A percentile compares a stretch with the other conserved stretches of the same genome.
Conservation (phyloP, 306 rosid genomes). For the Ochetophila trinervis region DNA sequence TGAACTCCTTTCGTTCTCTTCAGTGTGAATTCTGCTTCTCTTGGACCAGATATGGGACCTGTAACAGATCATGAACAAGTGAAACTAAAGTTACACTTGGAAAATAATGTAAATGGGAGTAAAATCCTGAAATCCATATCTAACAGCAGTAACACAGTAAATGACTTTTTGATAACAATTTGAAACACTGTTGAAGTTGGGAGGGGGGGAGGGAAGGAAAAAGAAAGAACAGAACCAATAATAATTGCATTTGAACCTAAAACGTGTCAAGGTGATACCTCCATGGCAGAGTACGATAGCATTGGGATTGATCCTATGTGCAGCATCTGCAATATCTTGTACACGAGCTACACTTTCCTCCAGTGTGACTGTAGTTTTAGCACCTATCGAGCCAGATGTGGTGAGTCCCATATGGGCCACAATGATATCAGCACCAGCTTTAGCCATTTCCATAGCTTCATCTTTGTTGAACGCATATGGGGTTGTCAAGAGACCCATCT, state of each 20-base stretch:
- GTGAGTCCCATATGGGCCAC: constrained; percentile 98
- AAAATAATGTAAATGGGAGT: neutral
- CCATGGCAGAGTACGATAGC: constrained; percentile 83
- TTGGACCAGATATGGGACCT: constrained; percentile 94
- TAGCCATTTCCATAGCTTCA: constrained; percentile 81
- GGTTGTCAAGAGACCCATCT: constrained; percentile 89
- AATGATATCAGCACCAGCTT: constrained; percentile 81
- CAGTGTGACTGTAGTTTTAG: constrained; percentile 71
- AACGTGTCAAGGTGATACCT: constrained; percentile 44
- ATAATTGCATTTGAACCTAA: neutral
- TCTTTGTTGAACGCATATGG: constrained; percentile 78
- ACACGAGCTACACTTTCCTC: constrained; percentile 76
- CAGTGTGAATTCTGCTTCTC: constrained; percentile 74
- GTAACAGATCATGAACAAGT: constrained; percentile 2
- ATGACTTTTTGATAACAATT: neutral
- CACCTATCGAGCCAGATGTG: constrained; percentile 85
- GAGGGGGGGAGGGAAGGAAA: neutral
- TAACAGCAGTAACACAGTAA: neutral
- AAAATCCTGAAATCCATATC: neutral
- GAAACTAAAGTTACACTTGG: neutral
- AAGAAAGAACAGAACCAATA: neutral
- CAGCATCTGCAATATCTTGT: constrained; percentile 86
- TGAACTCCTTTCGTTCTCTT: constrained; percentile 81
- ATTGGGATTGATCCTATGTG: constrained; percentile 60
- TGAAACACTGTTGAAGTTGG: neutral